Percentiles rank a stretch among this genome's conserved stretches.
These are phyloP conservation scores for Lathyrus tuberosus DNA, from an alignment of 306 rosid species.

Conservation along the genomic window DNA sequence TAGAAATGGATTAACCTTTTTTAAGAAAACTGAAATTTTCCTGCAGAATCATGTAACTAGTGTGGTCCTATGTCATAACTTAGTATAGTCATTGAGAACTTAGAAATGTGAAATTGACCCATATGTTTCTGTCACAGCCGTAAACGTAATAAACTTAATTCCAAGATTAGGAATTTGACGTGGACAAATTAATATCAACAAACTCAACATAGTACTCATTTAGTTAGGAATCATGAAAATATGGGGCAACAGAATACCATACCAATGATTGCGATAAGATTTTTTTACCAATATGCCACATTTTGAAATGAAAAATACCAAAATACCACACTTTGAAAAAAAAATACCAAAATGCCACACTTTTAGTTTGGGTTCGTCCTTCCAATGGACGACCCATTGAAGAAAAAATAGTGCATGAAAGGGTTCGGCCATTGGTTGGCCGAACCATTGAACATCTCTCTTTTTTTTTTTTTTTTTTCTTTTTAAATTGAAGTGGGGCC, in stretches of 20 bases:
- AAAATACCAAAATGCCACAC: too few species aligned
- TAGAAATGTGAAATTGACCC: not conserved
- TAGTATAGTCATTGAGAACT: conserved; percentile 9
- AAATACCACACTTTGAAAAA: too few species aligned
- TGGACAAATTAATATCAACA: not conserved
- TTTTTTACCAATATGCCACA: too few species aligned
- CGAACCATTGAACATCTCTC: too few species aligned
- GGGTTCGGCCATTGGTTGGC: too few species aligned
- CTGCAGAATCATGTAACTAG: not conserved
- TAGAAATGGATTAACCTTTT: conserved; percentile 10
- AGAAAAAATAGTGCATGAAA: too few species aligned
- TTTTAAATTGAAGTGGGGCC: too few species aligned
- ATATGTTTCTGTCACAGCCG: not conserved
- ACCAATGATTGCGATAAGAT: not conserved
- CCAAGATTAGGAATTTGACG: conserved; percentile 4
- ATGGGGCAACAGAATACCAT: conserved; percentile 13
- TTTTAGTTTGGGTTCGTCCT: too few species aligned
- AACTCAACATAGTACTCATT: not conserved
- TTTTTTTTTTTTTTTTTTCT: too few species aligned
- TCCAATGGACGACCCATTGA: too few species aligned
- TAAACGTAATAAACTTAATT: not conserved
- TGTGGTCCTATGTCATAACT: conserved; percentile 1
- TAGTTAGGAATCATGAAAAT: conserved; percentile 6
- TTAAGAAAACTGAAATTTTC: conserved; percentile 14
- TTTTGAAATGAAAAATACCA: too few species aligned